These are phyloP conservation scores for Candida coleopterorum DNA, from an alignment of 805 yeast genomes.

Conservation along the genomic window DNA sequence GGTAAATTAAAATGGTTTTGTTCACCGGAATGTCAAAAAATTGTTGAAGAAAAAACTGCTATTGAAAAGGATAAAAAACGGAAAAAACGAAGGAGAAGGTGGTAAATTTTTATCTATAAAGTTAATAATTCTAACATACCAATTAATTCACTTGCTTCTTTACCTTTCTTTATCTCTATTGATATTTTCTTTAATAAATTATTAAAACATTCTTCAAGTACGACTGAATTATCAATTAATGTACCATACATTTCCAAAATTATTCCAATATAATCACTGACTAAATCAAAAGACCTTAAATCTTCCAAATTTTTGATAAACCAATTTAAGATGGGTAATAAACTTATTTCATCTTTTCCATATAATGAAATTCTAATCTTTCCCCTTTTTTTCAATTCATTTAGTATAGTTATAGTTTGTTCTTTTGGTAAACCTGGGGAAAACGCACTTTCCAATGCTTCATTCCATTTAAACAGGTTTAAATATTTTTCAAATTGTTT, in stretches of 20 bases:
- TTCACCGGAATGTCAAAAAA: constrained; percentile 25
- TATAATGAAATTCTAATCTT: constrained; percentile 77
- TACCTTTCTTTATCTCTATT: constrained; percentile 69
- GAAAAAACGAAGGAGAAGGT: constrained; percentile 13
- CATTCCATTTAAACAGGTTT: constrained; percentile 87
- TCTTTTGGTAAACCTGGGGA: constrained; percentile 75
- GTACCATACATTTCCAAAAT: constrained; percentile 71
- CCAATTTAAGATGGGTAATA: constrained; percentile 88
- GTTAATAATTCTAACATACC: constrained; percentile 91
- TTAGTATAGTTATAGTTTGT: constrained; percentile 73
- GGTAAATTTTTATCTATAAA: constrained; percentile 23
- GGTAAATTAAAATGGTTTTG: constrained; percentile 39
- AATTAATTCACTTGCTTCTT: constrained; percentile 82
- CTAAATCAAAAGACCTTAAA: constrained; percentile 58
- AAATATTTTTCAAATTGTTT: constrained; percentile 79
- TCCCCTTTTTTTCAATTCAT: constrained; percentile 84
- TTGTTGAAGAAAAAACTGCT: constrained; percentile 8
- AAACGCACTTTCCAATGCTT: constrained; percentile 86
- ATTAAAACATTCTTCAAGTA: constrained; percentile 66
- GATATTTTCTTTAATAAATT: constrained; percentile 58
- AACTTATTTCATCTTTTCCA: constrained; percentile 78
- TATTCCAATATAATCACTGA: constrained; percentile 65
- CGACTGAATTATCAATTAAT: constrained; percentile 69
- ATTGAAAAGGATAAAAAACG: constrained; percentile 10
- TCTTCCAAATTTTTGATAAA: constrained; percentile 73